Percentiles rank a stretch among this genome's conserved stretches.
phyloP scores from a whole-genome alignment of 2,329 filamentous ascomycete genomes.

The Aspergillus sp. region DNA sequence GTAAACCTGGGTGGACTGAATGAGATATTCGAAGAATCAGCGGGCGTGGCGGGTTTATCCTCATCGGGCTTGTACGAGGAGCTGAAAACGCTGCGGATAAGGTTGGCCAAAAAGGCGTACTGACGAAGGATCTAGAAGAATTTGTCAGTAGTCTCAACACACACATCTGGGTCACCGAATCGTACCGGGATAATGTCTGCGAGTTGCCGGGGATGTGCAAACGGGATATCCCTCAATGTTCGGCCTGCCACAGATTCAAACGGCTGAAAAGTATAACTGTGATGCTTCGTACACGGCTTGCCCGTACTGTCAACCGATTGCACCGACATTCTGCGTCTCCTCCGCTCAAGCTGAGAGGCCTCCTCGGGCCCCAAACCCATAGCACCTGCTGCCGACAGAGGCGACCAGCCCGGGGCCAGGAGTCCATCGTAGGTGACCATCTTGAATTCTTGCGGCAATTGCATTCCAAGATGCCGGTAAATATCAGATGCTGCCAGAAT shows the following conservation, averaged over 20 bases:
- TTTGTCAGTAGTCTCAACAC: not conserved
- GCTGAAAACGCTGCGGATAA: conserved; percentile 41
- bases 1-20: conserved; percentile 8
- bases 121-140: conserved; percentile 43
- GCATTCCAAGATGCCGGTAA: conserved; percentile 42
- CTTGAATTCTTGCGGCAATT: conserved; percentile 44
- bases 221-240: conserved; percentile 45
- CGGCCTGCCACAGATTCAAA: conserved; percentile 45
- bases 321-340: conserved; percentile 37
- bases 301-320: conserved; percentile 34
- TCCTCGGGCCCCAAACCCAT: conserved; percentile 30
- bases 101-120: conserved; percentile 44
- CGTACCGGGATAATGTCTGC: conserved; percentile 46
- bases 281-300: conserved; percentile 33
- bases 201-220: conserved; percentile 49
- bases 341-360: conserved; percentile 30
- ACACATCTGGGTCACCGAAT: not conserved
- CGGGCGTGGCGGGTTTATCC: conserved; percentile 8
- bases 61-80: conserved; percentile 20
- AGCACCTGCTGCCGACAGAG: conserved; percentile 23
- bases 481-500: conserved; percentile 45
- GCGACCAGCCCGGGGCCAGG: conserved; percentile 36
- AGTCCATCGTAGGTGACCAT: conserved; percentile 42
- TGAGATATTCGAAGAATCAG: conserved; percentile 7
- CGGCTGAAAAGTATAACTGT: conserved; percentile 47